Evolutionary conservation across 805 yeast genomes (phyloP), one percentile per base, ranked within the genome.

Genomic region (Soucietia sequanensis): DNA sequence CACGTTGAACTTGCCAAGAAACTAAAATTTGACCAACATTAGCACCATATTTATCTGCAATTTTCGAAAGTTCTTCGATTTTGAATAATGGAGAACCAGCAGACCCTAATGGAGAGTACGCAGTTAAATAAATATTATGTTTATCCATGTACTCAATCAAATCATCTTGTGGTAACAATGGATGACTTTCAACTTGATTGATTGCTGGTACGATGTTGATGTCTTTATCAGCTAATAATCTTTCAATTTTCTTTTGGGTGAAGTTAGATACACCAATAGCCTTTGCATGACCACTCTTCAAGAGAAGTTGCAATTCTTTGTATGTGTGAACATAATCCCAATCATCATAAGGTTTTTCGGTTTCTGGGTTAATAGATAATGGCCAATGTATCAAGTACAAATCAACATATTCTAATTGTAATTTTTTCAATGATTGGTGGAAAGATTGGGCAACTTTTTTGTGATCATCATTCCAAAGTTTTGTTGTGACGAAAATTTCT

Each of bases 211-310:
- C 69, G 20, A 51, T 30, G 22, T 30, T 42, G 31, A 50, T 34
- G 32, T 58, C 69, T 11, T 39, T 67, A 36, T 63, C 70, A 17
- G 60, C 55, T n/a, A 75, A 45, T 14, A 75, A 50, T 24, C 65
- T 60, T 34, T 72, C 62, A 40, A 81, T 51, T 44, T 75, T 58
- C 20, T 51, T 56, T 27, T 58, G 53, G 4, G 67, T 58, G 48
- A 62, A 77, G 52, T 79, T 80, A 8, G 80, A 76, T 4, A 79
- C 81, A 33, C 84, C 84, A 37, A 79, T 65, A 18, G 78, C 70
- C 44, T 58, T 73, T 10, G 69, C 64, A 43, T 53, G 50, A 15
- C 41, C 43, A 17, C 42, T 28, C 14, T 45, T 34, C 30, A 52
- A 30, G 37, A 53, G 39, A 34, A 54, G 50, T 37, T 56, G 61